Evolutionary conservation across 768 basidiomycete species (phyloP).

Genomic region (Cubamyces lactineus): DNA sequence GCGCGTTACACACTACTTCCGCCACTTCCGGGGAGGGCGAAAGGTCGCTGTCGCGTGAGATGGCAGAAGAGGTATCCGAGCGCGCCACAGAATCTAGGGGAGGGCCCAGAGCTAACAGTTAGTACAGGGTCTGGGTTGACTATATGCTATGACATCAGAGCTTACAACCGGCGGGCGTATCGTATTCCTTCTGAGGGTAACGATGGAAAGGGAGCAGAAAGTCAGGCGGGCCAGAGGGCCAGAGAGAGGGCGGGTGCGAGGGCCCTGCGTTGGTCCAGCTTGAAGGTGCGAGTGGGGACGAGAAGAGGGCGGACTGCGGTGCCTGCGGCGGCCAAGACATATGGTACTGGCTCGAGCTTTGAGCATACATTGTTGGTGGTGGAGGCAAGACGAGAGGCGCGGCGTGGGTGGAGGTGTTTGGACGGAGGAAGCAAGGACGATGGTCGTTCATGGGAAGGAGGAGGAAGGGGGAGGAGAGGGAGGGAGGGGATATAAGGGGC

Average conservation of each 20-base stretch:
- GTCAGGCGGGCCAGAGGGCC: slow-evolving; percentile 22
- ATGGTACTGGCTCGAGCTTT: slow-evolving; percentile 15
- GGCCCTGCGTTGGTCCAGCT: slow-evolving; percentile 22
- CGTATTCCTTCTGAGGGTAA: slow-evolving; percentile 23
- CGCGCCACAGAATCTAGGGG: slow-evolving; percentile 48
- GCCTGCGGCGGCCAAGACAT: slow-evolving; percentile 14
- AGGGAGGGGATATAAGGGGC: slow-evolving; percentile 23
- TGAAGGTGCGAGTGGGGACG: slow-evolving; percentile 21
- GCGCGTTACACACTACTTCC: slow-evolving; percentile 65
- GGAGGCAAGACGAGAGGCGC: slow-evolving; percentile 16
- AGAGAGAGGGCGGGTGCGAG: slow-evolving; percentile 20
- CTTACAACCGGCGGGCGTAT: slow-evolving; percentile 32
- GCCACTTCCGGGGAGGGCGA: slow-evolving; percentile 38
- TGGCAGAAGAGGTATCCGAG: slow-evolving; percentile 34
- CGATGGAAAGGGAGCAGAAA: slow-evolving; percentile 26
- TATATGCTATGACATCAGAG: slow-evolving; percentile 1
- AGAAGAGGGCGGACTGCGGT: slow-evolving; percentile 19
- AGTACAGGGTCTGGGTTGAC: not conserved
- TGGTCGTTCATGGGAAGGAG: slow-evolving; percentile 32
- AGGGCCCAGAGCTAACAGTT: not conserved
- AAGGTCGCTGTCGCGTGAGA: slow-evolving; percentile 30
- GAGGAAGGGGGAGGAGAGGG: slow-evolving; percentile 11
- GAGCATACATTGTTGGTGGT: slow-evolving; percentile 6
- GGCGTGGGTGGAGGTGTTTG: slow-evolving; percentile 25
- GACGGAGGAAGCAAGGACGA: slow-evolving; percentile 25